A percentile compares a stretch with the other conserved stretches of the same genome.
phyloP scores from a whole-genome alignment of 2,329 filamentous ascomycete species.

The Sphaerulina vaccinii region DNA sequence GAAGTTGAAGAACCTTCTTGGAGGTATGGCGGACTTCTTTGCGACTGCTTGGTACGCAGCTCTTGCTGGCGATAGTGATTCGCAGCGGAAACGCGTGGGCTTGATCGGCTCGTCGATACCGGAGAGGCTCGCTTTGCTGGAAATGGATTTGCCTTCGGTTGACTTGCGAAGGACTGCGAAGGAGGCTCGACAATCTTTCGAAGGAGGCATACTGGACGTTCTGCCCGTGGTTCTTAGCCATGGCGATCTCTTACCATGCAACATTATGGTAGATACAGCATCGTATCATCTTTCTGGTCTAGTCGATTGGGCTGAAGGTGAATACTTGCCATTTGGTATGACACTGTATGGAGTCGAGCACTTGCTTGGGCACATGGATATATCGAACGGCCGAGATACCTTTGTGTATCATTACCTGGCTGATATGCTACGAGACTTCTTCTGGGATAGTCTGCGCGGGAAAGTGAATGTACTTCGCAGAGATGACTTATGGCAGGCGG shows the following conservation, averaged over 20 bases:
- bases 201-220: slow-evolving; percentile 23
- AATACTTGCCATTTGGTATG: slow-evolving; percentile 59
- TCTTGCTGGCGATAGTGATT: too few species aligned
- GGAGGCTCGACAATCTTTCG: not conserved
- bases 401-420: slow-evolving; percentile 49
- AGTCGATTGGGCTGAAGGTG: slow-evolving; percentile 65
- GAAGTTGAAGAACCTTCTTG: slow-evolving; percentile 8
- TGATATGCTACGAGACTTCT: slow-evolving; percentile 45
- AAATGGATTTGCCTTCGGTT: slow-evolving; percentile 1
- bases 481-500: slow-evolving; percentile 33
- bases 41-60: slow-evolving; percentile 13
- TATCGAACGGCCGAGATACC: slow-evolving; percentile 6
- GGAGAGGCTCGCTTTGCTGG: slow-evolving; percentile 12
- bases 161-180: slow-evolving; percentile 11
- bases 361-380: slow-evolving; percentile 51
- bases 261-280: slow-evolving; percentile 53
- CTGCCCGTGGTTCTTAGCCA: slow-evolving; percentile 60
- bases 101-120: slow-evolving; percentile 12
- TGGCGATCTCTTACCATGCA: slow-evolving; percentile 59
- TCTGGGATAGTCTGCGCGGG: slow-evolving; percentile 50
- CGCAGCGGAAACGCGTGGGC: not conserved
- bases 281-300: slow-evolving; percentile 53
- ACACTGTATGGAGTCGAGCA: slow-evolving; percentile 62
- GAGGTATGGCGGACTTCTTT: slow-evolving; percentile 19
- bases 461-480: slow-evolving; percentile 40